Evolutionary conservation across 2,329 filamentous ascomycete species (phyloP), one percentile per base, ranked within the genome.

Genomic region (Reticulascus tulasneorum): DNA sequence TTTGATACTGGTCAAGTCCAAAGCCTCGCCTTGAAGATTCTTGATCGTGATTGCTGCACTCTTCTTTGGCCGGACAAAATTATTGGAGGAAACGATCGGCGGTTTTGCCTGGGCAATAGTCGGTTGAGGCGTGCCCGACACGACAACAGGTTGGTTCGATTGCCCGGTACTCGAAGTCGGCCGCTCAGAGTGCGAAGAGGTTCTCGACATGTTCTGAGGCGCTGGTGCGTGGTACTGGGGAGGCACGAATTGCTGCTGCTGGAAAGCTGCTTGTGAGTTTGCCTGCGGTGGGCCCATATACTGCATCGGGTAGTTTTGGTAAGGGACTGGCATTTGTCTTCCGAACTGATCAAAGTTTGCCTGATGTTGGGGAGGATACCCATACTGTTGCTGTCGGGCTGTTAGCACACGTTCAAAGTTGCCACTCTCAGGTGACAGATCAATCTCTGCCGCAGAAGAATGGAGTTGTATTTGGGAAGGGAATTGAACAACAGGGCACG

Each of bases 11-110:
- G 67, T 86, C 66, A 71, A 75, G 49, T 88, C 80, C 10, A 96
- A 69, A 20, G 80, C 77, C 55, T 93, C 87, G 44, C 88, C 90
- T 37, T 82, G 75, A 20, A 83, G 75, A 53, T 88, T 86, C 71
- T 88, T 94, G 69, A 96, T 95, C 31, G 81, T 72, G 47, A 96
- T 84, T 2, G 84, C 81, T 30, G 80, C 81, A 60, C 78, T 88
- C 70, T 84, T 86, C 58, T 70, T 71, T 15, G 66, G 67, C 51
- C 71, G 77, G 56, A 66, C 57, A 40, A 75, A 74, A 40, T 59
- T 62, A 24, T 61, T 63, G 11, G 64, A 60, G 4, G 63, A 55
- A 61, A 74, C 56, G 3, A 59, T 52, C 2, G 62, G 60, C 29
- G 57, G 45, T 33, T 69, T 76, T 8, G 64, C 54, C 48, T 74